A percentile compares a stretch with the other conserved stretches of the same genome.
Evolutionary conservation across 106 monocot species (phyloP).

Genomic region (Hemerocallis citrina): DNA sequence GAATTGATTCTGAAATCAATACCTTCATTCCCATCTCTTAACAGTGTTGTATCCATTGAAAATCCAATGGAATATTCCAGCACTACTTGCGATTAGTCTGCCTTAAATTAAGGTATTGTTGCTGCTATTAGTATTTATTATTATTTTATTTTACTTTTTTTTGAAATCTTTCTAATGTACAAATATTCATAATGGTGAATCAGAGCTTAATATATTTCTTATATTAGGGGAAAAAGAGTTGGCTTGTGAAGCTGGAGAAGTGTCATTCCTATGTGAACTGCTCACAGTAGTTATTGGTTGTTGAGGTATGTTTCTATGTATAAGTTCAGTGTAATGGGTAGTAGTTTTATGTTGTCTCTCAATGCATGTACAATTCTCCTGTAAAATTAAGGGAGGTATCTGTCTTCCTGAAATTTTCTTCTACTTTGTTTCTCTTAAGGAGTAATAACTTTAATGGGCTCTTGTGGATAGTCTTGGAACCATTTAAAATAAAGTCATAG

Average conservation of each 20-base stretch:
- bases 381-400: neutral
- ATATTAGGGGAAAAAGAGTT: neutral
- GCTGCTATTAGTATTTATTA: no score
- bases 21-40: constrained; percentile 78
- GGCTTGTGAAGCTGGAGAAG: neutral
- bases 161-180: neutral
- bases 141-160: neutral
- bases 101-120: constrained; percentile 4
- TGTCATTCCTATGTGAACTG: neutral
- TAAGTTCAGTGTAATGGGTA: neutral
- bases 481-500: neutral
- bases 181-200: no score
- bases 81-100: constrained; percentile 9
- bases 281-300: neutral
- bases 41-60: constrained; percentile 14
- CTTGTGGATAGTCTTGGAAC: neutral
- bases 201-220: neutral
- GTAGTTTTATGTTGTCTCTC: neutral
- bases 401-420: neutral
- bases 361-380: neutral
- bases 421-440: neutral
- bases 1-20: constrained; percentile 83
- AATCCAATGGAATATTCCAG: constrained; percentile 9
- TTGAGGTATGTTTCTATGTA: constrained; percentile 3
- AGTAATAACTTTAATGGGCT: neutral